A percentile compares a stretch with the other conserved stretches of the same genome.
Conservation (phyloP, 495 filamentous ascomycete species). For the Aspergillus wentii region DNA sequence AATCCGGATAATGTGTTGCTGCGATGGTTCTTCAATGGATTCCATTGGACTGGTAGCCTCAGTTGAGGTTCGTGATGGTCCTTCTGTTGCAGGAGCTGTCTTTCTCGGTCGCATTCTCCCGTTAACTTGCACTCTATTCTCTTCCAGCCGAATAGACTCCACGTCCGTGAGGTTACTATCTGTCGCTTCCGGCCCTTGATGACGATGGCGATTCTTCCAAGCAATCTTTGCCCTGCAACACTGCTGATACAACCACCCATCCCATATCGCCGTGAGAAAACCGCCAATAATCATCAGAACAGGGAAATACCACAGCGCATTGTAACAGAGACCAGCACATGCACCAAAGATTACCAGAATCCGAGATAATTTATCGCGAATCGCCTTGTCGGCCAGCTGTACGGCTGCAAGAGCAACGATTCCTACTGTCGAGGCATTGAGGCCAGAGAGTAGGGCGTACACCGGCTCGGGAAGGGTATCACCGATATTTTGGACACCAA, state of each 20-base stretch:
- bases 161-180: conserved; percentile 2
- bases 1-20: conserved; percentile 18
- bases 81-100: conserved; percentile 1
- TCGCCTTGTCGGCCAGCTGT: conserved; percentile 67
- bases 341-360: conserved; percentile 66
- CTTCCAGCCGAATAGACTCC: conserved; percentile 4
- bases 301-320: conserved; percentile 80
- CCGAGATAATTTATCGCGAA: conserved; percentile 66
- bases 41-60: conserved; percentile 1
- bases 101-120: conserved; percentile 13
- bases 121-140: conserved; percentile 1
- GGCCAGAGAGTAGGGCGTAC: conserved; percentile 71
- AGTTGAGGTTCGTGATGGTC: not conserved
- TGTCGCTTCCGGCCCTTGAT: conserved; percentile 6
- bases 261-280: conserved; percentile 52
- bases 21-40: conserved; percentile 3
- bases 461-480: conserved; percentile 58
- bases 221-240: conserved; percentile 15
- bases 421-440: conserved; percentile 76
- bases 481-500: conserved; percentile 60
- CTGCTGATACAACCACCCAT: conserved; percentile 49
- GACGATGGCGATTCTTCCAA: conserved; percentile 16
- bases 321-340: conserved; percentile 68
- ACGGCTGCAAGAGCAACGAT: conserved; percentile 76
- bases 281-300: conserved; percentile 61